Evolutionary conservation across 371 early-diverging fungal species (phyloP).

Genomic region (Mucor indicus): DNA sequence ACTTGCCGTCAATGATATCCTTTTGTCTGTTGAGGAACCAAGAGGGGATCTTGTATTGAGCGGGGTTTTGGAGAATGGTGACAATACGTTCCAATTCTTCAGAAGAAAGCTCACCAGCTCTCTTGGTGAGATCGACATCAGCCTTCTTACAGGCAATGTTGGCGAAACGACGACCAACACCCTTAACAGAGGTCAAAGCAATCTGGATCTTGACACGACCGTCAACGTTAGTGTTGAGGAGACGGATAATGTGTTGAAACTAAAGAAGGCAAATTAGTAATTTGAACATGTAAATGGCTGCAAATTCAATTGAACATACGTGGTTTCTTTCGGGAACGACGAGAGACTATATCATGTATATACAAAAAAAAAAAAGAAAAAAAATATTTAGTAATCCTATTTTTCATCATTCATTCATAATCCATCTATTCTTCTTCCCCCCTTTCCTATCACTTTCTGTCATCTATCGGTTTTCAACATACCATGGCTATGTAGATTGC

Average conservation of each 20-base stretch:
- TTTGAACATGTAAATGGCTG: constrained; percentile 95
- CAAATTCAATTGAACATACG: constrained; percentile 74
- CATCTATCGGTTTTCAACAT: constrained; percentile 1
- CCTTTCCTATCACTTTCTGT: background rate
- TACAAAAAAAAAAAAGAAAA: constrained; percentile 8
- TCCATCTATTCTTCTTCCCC: constrained; percentile 8
- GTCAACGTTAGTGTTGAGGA: constrained; percentile 99
- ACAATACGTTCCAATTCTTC: constrained; percentile 93
- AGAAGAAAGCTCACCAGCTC: constrained; percentile 96
- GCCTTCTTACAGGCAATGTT: constrained; percentile 98
- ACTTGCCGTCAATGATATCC: constrained; percentile 94
- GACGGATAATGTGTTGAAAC: constrained; percentile 99
- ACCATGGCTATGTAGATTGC: constrained; percentile 22
- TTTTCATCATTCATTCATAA: background rate
- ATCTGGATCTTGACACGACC: constrained; percentile 95
- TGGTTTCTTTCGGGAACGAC: constrained; percentile 81
- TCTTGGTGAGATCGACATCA: constrained; percentile 93
- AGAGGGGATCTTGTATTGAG: constrained; percentile 95
- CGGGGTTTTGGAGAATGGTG: constrained; percentile 91
- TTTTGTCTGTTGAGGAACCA: constrained; percentile 99
- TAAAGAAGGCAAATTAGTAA: constrained; percentile 75
- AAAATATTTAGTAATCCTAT: background rate
- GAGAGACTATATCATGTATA: constrained; percentile 82
- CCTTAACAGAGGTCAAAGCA: constrained; percentile 98
- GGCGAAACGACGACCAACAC: constrained; percentile 98